These are phyloP conservation scores for Pseudonectria foliicola DNA, from an alignment of 2,329 filamentous ascomycete genomes.

Conservation along the genomic window DNA sequence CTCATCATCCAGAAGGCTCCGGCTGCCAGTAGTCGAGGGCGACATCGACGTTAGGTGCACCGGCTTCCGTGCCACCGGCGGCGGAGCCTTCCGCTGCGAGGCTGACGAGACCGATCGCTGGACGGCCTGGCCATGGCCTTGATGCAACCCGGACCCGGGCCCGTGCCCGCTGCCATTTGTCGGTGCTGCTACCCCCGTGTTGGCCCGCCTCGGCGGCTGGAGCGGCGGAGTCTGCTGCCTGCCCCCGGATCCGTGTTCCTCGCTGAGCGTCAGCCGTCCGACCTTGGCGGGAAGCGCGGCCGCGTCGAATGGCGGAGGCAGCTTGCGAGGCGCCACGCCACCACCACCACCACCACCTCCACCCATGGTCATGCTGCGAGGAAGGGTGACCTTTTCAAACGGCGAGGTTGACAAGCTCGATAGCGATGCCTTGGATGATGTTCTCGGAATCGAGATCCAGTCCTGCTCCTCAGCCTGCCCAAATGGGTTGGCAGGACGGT, in stretches of 20 bases:
- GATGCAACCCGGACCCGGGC: slow-evolving; percentile 13
- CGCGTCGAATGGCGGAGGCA: slow-evolving; percentile 45
- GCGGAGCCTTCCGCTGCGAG: slow-evolving; percentile 38
- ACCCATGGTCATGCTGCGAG: slow-evolving; percentile 37
- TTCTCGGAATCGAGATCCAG: slow-evolving; percentile 64
- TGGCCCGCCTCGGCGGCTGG: slow-evolving; percentile 37
- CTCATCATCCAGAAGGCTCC: slow-evolving; percentile 14
- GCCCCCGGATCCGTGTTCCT: slow-evolving; percentile 27
- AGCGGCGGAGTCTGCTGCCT: slow-evolving; percentile 36
- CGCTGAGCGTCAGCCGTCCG: slow-evolving; percentile 35
- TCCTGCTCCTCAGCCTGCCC: slow-evolving; percentile 66
- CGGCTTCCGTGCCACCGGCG: slow-evolving; percentile 57
- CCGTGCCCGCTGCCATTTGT: slow-evolving; percentile 1
- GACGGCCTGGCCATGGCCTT: slow-evolving; percentile 19
- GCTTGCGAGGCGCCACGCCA: slow-evolving; percentile 40
- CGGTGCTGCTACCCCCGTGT: slow-evolving; percentile 12
- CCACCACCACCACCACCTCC: no score
- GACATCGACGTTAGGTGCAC: slow-evolving; percentile 39
- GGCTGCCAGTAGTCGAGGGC: slow-evolving; percentile 12
- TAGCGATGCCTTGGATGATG: slow-evolving; percentile 45
- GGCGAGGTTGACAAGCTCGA: slow-evolving; percentile 53
- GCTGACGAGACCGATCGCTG: slow-evolving; percentile 28
- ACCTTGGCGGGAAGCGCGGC: slow-evolving; percentile 38
- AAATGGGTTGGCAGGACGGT: slow-evolving; percentile 77
- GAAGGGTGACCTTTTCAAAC: slow-evolving; percentile 50